These are phyloP conservation scores for Metschnikowia drakensbergensis DNA, from an alignment of 805 yeast species.

Conservation along the genomic window DNA sequence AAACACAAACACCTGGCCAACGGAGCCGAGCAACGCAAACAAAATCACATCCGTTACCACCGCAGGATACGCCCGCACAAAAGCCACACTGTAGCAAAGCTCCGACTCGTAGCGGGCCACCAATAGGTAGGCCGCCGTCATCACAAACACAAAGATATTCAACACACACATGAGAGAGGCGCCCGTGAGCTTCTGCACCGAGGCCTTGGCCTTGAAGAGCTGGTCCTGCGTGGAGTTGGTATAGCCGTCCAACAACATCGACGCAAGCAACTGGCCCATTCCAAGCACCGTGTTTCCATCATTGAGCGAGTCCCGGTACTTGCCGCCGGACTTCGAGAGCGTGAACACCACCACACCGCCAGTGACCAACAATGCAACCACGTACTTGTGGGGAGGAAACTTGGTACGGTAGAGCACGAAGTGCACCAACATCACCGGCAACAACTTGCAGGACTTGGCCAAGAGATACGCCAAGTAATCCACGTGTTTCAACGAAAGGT, in stretches of 20 bases:
- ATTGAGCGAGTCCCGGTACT: conserved; percentile 22
- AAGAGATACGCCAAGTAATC: conserved; percentile 80
- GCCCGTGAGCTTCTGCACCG: conserved; percentile 52
- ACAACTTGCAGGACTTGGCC: conserved; percentile 89
- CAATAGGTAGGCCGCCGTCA: conserved; percentile 50
- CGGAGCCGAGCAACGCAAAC: conserved; percentile 77
- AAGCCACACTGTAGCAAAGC: conserved; percentile 43
- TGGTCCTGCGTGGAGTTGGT: conserved; percentile 93
- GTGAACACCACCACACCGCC: conserved; percentile 81
- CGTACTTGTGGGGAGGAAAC: conserved; percentile 73
- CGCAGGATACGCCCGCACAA: conserved; percentile 48
- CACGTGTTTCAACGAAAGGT: conserved; percentile 72
- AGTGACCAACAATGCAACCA: conserved; percentile 77
- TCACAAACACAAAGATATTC: conserved; percentile 40
- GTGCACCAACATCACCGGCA: conserved; percentile 92
- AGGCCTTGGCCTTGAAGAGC: conserved; percentile 47
- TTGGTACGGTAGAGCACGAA: conserved; percentile 60
- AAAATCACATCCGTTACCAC: conserved; percentile 56
- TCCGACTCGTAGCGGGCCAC: conserved; percentile 44
- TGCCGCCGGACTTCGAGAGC: conserved; percentile 38
- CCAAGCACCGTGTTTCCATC: conserved; percentile 54
- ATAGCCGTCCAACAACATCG: conserved; percentile 82
- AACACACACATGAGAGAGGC: conserved; percentile 81
- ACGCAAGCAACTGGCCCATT: conserved; percentile 49
- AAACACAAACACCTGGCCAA: conserved; percentile 94